A percentile compares a stretch with the other conserved stretches of the same genome.
These are phyloP conservation scores for Neophaeococcomyces mojaviensis DNA, from an alignment of 2,329 filamentous ascomycete species.

Conservation along the genomic window DNA sequence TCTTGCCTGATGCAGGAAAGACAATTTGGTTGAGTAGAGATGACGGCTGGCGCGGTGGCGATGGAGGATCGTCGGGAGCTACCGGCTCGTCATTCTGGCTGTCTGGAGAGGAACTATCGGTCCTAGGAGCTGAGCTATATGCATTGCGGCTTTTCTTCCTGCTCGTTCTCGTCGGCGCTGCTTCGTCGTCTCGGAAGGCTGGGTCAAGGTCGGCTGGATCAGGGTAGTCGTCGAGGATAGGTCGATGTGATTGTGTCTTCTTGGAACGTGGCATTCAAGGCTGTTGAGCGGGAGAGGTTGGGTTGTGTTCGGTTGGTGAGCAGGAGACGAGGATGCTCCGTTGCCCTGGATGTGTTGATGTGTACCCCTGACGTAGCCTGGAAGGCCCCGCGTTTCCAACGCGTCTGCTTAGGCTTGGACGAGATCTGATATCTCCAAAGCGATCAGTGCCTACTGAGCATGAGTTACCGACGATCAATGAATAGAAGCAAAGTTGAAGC, in stretches of 20 bases:
- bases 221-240: not conserved
- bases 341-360: not conserved
- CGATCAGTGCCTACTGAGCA: not conserved
- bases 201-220: not conserved
- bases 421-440: not conserved
- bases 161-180: not conserved
- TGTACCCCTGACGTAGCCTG: slow-evolving; percentile 3
- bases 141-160: slow-evolving; percentile 9
- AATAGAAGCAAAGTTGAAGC: not conserved
- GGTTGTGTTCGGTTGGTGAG: not conserved
- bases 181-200: not conserved
- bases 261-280: slow-evolving; percentile 5
- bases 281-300: not conserved
- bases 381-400: slow-evolving; percentile 1
- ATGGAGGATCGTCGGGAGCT: not conserved
- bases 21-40: not conserved
- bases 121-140: not conserved
- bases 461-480: not conserved
- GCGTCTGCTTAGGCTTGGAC: not conserved
- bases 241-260: not conserved
- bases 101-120: slow-evolving; percentile 4
- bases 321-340: not conserved
- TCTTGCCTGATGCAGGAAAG: slow-evolving; percentile 2
- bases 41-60: not conserved
- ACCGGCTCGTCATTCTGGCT: not conserved